Conservation (phyloP, 257 asterid species). For the Penstemon newberryi region DNA sequence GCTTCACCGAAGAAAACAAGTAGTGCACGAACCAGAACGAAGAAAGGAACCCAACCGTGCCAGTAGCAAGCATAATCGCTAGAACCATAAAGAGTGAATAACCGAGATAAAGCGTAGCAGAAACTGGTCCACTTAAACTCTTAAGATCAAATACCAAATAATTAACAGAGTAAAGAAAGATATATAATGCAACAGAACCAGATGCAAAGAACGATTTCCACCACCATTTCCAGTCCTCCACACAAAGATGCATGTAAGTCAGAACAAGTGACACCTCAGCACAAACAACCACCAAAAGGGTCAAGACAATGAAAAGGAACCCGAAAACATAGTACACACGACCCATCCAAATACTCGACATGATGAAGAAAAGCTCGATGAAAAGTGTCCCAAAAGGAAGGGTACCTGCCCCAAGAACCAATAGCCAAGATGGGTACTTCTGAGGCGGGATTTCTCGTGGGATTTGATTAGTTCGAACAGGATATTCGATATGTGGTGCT, state of each 20-base stretch:
- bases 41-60: conserved; percentile 77
- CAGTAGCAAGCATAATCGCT: conserved; percentile 85
- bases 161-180: conserved; percentile 71
- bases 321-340: conserved; percentile 87
- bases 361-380: conserved; percentile 86
- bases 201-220: conserved; percentile 91
- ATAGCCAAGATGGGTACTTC: conserved; percentile 81
- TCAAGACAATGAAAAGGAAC: conserved; percentile 63
- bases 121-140: conserved; percentile 78
- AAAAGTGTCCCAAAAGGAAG: conserved; percentile 91
- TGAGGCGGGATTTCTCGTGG: conserved; percentile 86
- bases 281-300: conserved; percentile 73
- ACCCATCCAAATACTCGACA: conserved; percentile 95
- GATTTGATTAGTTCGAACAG: conserved; percentile 78
- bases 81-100: conserved; percentile 77
- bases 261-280: conserved; percentile 88
- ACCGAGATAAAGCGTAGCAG: conserved; percentile 86
- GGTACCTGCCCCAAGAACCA: conserved; percentile 85
- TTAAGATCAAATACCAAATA: conserved; percentile 74
- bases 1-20: conserved; percentile 80
- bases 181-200: conserved; percentile 74
- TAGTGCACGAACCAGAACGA: conserved; percentile 91
- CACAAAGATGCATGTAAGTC: conserved; percentile 87
- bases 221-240: conserved; percentile 95
- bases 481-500: conserved; percentile 77